Percentiles rank a stretch among this genome's conserved stretches.
Conservation (phyloP, 192 early-diverging fungal species). For the Physocladia obscura region DNA sequence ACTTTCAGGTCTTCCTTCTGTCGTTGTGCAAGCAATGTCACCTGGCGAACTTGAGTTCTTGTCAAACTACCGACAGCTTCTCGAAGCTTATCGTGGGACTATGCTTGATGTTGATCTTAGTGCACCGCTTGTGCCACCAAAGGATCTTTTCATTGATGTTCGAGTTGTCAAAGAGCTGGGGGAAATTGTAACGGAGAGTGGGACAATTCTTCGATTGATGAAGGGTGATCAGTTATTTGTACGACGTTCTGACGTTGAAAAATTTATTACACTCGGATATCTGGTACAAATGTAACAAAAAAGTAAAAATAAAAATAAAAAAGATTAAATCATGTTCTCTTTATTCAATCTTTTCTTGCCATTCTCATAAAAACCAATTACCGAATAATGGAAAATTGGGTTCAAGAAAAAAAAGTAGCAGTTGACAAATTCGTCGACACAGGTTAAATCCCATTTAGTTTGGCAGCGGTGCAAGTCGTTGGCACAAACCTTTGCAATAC, state of each 20-base stretch:
- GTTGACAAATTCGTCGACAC: too few relatives aligned
- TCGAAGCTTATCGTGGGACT: conserved; percentile 67
- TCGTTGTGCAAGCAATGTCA: conserved; percentile 35
- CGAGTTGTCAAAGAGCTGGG: conserved; percentile 85
- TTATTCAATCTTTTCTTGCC: too few relatives aligned
- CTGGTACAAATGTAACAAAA: conserved; percentile 65
- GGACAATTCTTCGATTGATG: conserved; percentile 68
- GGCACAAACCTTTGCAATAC: too few relatives aligned
- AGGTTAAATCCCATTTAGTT: too few relatives aligned
- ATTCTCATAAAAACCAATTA: too few relatives aligned
- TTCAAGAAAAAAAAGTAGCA: too few relatives aligned
- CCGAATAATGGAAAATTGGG: too few relatives aligned
- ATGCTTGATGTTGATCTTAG: conserved; percentile 74
- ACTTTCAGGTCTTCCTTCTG: conserved; percentile 45
- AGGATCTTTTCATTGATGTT: conserved; percentile 90
- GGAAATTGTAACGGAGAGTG: conserved; percentile 85
- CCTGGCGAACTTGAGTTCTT: conserved; percentile 67
- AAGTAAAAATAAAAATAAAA: too few relatives aligned
- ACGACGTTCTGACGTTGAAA: conserved; percentile 83
- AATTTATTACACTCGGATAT: conserved; percentile 81
- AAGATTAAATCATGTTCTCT: too few relatives aligned
- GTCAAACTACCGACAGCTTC: conserved; percentile 60
- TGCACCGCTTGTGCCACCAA: conserved; percentile 77
- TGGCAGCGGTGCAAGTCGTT: too few relatives aligned
- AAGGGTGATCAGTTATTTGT: conserved; percentile 85